Evolutionary conservation across 1,139 yeast species (phyloP), one percentile per base, ranked within the genome.

Genomic region (Zhuliangozyma blackwelliae): DNA sequence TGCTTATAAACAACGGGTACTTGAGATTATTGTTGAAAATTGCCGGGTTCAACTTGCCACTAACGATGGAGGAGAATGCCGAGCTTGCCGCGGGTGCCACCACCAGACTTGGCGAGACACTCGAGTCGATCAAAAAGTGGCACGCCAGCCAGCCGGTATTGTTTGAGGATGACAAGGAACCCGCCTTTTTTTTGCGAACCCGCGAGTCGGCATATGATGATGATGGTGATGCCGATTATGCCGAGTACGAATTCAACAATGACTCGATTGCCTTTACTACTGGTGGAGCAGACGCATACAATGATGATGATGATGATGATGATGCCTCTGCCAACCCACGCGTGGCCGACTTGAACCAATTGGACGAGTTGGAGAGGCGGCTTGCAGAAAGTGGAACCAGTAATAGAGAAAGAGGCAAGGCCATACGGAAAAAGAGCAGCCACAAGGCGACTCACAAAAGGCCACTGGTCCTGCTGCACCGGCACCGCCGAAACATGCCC

Each of bases 121-220:
- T 51, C 5, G 64, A 59, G 6, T 42, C 54, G 23, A 49, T 68
- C 21, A 52, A 57, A 33, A 63, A 63, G 37, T 67, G 71, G 69
- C 40, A 51, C 5, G 29, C 40, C 0, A 34, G 32, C n/a, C 68
- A 63, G 36, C 69, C 68, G 3, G 61, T 54, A 1, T 32, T 35
- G 2, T 70, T 73, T 41, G 77, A 70, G 21, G 76, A 68, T 38
- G 70, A 60, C 8, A 62, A 61, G 47, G 68, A 63, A 31, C 71
- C 77, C 0, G 54, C 61, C 12, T 63, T 47, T 41, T 64, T 57
- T 42, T 47, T 65, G 37, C 54, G 68, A 32, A 41, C 51, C 1
- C 52, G 49, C 37, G 65, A 61, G 28, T 30, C 40, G 25, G 30
- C 23, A 12, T 28, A 28, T 29, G 49, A 51, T 16, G 49, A 45